Evolutionary conservation across 257 asterid species (phyloP), one percentile per base, ranked within the genome.

Genomic region (Eucommia ulmoides): DNA sequence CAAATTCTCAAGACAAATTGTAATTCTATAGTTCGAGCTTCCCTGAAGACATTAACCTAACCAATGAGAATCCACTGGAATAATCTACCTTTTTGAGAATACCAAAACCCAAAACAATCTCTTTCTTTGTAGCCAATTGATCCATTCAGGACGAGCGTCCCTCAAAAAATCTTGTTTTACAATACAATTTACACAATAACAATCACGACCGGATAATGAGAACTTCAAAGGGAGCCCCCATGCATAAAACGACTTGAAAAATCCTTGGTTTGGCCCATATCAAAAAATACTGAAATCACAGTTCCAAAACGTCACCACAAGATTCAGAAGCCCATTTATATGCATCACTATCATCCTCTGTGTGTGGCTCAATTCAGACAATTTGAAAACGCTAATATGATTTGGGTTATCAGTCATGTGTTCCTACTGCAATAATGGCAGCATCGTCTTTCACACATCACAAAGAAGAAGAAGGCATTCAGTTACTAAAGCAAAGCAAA

Each of bases 271-370:
- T 19, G 82, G 81, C 21, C 95, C 97, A 56, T 75, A 88, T 44
- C 82, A 74, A 45, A 88, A 88, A 33, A 78, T 54, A 55, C 51
- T 61, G 63, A 88, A 88, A 62, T 69, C 75, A 24, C 64, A 53
- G 50, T 74, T 84, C 94, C 84, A 84, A 70, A 88, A 80, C 1
- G 97, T 84, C 65, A 95, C 97, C 50, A 88, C 53, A 44, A 88
- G 50, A 66, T 49, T 82, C 76, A 19, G 88, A 70, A 51, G 89
- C 89, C 73, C 56, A 68, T 45, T 54, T 61, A 52, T 73, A 76
- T 51, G 50, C 68, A 17, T 67, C n/a, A n/a, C n/a, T n/a, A n/a
- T n/a, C 64, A 46, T 75, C 68, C 55, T 62, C 60, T 8, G 60
- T 52, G 56, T 65, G 64, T 33, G 71, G 70, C 92, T 78, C 57